Conservation (phyloP, 768 basidiomycete species). For the Auricularia heimuer region DNA sequence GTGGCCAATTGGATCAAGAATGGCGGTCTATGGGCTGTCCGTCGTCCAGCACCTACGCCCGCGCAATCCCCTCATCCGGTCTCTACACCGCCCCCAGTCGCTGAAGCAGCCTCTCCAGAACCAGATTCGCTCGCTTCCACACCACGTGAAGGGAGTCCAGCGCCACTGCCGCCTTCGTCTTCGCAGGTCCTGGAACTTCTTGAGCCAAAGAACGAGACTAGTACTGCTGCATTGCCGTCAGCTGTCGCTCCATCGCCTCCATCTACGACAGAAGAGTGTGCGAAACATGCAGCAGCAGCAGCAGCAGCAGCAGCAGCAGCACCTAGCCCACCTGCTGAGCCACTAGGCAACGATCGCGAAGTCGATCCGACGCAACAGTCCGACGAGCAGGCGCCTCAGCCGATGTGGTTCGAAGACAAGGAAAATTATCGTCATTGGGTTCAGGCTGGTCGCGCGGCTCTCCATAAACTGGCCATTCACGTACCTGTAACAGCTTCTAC, state of each 20-base stretch:
- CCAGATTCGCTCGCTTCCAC: too few species aligned
- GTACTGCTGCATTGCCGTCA: too few species aligned
- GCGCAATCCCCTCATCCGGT: too few species aligned
- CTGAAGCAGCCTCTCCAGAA: not conserved
- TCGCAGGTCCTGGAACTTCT: too few species aligned
- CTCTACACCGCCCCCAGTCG: too few species aligned
- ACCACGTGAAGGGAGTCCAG: too few species aligned
- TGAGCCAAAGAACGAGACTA: too few species aligned
- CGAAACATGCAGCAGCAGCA: not conserved
- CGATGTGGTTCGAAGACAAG: conserved; percentile 46
- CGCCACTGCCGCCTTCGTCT: too few species aligned
- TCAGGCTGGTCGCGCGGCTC: conserved; percentile 36
- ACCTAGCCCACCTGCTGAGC: not conserved
- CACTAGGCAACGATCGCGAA: not conserved
- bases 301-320: not conserved
- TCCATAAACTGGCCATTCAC: conserved; percentile 37
- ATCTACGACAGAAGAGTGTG: too few species aligned
- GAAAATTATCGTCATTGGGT: conserved; percentile 41
- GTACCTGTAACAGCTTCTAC: too few species aligned
- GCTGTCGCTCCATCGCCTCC: too few species aligned
- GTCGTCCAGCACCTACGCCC: conserved; percentile 4
- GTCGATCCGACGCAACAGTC: not conserved
- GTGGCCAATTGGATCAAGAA: conserved; percentile 57
- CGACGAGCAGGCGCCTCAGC: not conserved
- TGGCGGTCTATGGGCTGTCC: conserved; percentile 36